Percentiles rank a stretch among this genome's conserved stretches.
Conservation (phyloP, 78 protist species). For the Dictyostelium intermedium region DNA sequence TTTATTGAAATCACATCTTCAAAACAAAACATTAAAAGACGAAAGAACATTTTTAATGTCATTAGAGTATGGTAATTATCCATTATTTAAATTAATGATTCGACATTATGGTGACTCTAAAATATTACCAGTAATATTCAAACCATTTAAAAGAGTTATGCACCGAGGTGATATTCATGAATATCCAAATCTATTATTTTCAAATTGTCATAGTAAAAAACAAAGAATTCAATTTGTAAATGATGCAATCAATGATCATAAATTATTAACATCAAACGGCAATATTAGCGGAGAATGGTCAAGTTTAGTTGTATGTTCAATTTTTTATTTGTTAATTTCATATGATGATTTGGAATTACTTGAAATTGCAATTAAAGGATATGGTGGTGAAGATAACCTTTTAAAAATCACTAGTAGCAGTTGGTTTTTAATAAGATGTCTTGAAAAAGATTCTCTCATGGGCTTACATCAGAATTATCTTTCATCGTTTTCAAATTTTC, state of each 20-base stretch:
- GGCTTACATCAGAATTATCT: neutral
- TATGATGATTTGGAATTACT: neutral
- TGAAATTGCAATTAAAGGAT: neutral
- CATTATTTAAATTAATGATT: neutral
- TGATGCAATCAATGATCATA: neutral
- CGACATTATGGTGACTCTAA: neutral
- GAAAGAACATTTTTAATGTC: no score
- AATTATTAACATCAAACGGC: no score
- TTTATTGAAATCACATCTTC: neutral
- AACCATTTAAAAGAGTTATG: neutral
- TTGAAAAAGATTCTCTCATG: neutral
- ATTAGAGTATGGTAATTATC: neutral
- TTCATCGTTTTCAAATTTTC: neutral
- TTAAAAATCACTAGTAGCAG: no score
- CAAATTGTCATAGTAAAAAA: neutral
- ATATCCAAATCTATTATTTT: neutral
- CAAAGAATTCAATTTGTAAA: neutral
- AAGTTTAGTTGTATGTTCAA: neutral
- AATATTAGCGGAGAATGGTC: no score
- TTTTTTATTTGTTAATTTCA: neutral
- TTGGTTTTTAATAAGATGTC: neutral
- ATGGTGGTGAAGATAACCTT: neutral
- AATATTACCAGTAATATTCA: neutral
- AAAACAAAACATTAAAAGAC: no score
- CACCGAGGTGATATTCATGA: neutral